phyloP scores from a whole-genome alignment of 2,329 filamentous ascomycete species.

The Colletotrichum australisinense region DNA sequence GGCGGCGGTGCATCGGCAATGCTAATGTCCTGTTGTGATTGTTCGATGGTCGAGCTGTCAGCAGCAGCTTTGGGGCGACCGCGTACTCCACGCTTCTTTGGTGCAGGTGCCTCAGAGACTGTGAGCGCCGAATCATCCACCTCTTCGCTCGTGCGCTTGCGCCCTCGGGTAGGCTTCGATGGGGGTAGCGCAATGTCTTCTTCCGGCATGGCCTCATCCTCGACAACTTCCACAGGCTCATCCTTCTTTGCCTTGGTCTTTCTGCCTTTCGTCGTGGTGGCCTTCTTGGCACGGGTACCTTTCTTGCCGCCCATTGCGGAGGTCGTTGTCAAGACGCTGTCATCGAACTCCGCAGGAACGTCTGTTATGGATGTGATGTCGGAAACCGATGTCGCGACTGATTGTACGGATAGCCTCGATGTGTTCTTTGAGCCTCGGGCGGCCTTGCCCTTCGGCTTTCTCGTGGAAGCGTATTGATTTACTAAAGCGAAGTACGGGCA shows the following conservation, averaged over 20 bases:
- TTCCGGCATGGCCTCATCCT: slow-evolving; percentile 39
- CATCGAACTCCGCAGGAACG: slow-evolving; percentile 62
- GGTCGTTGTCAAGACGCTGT: slow-evolving; percentile 69
- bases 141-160: slow-evolving; percentile 73
- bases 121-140: slow-evolving; percentile 60
- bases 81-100: slow-evolving; percentile 69
- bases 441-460: slow-evolving; percentile 67
- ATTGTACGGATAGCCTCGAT: slow-evolving; percentile 73
- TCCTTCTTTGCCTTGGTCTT: slow-evolving; percentile 66
- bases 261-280: slow-evolving; percentile 60
- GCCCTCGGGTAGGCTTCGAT: slow-evolving; percentile 60
- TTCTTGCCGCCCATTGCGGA: slow-evolving; percentile 68
- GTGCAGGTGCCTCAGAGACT: slow-evolving; percentile 59
- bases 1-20: slow-evolving; percentile 49
- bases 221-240: slow-evolving; percentile 59
- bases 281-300: slow-evolving; percentile 65
- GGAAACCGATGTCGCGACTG: slow-evolving; percentile 61
- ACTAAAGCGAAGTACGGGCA: slow-evolving; percentile 86
- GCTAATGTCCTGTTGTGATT: slow-evolving; percentile 50
- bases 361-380: slow-evolving; percentile 62
- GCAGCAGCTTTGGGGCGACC: slow-evolving; percentile 59
- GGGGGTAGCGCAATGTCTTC: slow-evolving; percentile 50
- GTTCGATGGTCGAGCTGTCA: slow-evolving; percentile 52
- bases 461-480: slow-evolving; percentile 65
- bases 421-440: slow-evolving; percentile 71